Base-by-base conservation (phyloP, 192 early-diverging fungal species). In the Podila epigama region DNA sequence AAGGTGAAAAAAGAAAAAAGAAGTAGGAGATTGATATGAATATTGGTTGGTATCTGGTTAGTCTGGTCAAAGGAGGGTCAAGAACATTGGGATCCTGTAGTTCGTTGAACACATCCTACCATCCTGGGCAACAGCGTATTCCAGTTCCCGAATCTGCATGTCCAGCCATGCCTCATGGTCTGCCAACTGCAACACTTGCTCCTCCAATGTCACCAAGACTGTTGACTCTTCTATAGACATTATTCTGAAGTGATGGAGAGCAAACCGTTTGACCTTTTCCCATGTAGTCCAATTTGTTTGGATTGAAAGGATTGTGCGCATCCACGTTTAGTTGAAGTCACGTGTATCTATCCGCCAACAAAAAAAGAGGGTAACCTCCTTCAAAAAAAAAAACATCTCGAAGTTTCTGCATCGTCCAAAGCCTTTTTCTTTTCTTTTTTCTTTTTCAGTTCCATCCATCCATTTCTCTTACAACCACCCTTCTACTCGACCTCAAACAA, bases 91-190 rank as follows among this genome's bases (percentile, higher is more conserved):
- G 53, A 5, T 32, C 18, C 52, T 28, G 1, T 31, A 0, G 9
- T 28, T 32, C 31, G 53, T 8, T 55, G 0, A 25, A 0, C 25
- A 22, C 29, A 22, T 34, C 11, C 25, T 51, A 73, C 70, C 70
- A 39, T n/a, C n/a, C n/a, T 73, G 32, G 13, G 39, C 39, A 16
- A 33, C 40, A 12, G 66, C 72, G 51, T 59, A 67, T 56, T 77
- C 65, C 54, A 77, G 36, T 18, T 77, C 72, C 28, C 48, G 39
- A 68, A 77, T 77, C 48, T 77, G 72, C 22, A 65, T 58, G 57
- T 77, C 72, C 5, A 77, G 54, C 72, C 72, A 77, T 34, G 64
- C 60, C 16, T 77, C 72, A 52, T 77, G 66, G 27, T 77, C 65
- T 16, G 66, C 66, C 10, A 77, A 53, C 25, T 77, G 60, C 4